phyloP scores from a whole-genome alignment of 768 basidiomycete species.

The Holtermannia corniformis region DNA sequence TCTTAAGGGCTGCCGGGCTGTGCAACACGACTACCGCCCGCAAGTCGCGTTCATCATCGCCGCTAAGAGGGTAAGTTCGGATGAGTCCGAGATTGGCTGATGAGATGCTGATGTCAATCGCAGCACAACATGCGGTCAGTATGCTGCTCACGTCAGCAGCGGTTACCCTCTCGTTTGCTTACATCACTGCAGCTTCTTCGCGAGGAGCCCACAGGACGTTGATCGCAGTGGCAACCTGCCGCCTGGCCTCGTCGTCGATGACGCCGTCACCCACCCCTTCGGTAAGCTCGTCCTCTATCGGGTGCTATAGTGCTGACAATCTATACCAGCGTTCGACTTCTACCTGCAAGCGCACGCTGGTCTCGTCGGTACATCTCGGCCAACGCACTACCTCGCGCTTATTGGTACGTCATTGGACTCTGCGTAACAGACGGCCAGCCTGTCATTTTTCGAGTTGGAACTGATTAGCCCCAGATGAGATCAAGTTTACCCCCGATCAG shows the following conservation, averaged over 20 bases:
- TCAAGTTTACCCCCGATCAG: conserved; percentile 24
- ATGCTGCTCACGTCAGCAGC: too few species aligned
- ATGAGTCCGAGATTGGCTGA: not conserved
- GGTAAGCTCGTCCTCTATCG: not conserved
- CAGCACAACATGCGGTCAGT: conserved; percentile 39
- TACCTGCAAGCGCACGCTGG: conserved; percentile 39
- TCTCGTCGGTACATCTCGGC: conserved; percentile 35
- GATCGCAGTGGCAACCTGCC: conserved; percentile 37
- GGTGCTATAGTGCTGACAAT: not conserved
- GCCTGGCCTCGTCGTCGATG: conserved; percentile 35
- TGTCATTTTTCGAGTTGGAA: not conserved
- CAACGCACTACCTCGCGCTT: conserved; percentile 30
- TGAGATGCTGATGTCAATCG: not conserved
- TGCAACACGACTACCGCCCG: conserved; percentile 28
- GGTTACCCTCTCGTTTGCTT: too few species aligned
- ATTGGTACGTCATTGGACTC: conserved; percentile 4
- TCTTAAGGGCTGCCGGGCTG: conserved; percentile 20
- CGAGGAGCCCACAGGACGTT: conserved; percentile 12
- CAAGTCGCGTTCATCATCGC: conserved; percentile 38
- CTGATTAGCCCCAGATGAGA: conserved; percentile 22
- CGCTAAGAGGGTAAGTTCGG: conserved; percentile 30
- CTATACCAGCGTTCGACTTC: conserved; percentile 27
- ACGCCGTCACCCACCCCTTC: conserved; percentile 33
- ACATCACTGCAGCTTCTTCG: too few species aligned
- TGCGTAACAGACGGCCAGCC: not conserved